A percentile compares a stretch with the other conserved stretches of the same genome.
phyloP scores from a whole-genome alignment of 768 basidiomycete genomes.

The Russula olivacea region DNA sequence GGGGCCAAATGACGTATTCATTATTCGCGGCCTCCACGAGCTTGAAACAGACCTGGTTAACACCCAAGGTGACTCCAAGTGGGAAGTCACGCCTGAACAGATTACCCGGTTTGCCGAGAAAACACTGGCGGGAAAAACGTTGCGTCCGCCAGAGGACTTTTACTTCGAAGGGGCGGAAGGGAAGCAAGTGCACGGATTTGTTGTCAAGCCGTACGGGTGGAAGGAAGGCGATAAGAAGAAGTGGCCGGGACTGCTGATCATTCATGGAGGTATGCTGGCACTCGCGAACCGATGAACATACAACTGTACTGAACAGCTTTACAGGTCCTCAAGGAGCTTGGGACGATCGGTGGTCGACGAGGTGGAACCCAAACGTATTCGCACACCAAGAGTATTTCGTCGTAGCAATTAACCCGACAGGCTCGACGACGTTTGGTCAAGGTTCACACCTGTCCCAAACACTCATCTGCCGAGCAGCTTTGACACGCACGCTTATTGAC shows the following conservation, averaged over 20 bases:
- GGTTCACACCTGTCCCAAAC: constrained; percentile 34
- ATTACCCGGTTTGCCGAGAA: constrained; percentile 61
- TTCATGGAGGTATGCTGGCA: constrained; percentile 58
- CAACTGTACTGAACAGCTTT: constrained; percentile 3
- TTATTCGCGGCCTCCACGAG: constrained; percentile 46
- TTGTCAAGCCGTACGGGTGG: constrained; percentile 75
- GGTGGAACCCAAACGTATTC: constrained; percentile 82
- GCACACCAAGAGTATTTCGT: constrained; percentile 86
- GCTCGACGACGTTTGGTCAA: constrained; percentile 91
- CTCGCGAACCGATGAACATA: not conserved
- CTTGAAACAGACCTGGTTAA: constrained; percentile 32
- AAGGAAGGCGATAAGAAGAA: constrained; percentile 50
- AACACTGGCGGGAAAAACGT: constrained; percentile 49
- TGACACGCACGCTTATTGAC: not conserved
- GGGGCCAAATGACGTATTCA: constrained; percentile 72
- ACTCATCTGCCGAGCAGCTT: not conserved
- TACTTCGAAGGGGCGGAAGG: constrained; percentile 84
- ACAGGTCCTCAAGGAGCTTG: constrained; percentile 74
- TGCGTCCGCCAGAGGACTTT: constrained; percentile 70
- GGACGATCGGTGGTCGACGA: constrained; percentile 86
- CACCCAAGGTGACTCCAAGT: constrained; percentile 26
- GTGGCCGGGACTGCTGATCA: constrained; percentile 75
- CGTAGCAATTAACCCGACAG: constrained; percentile 88
- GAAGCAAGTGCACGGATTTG: constrained; percentile 77
- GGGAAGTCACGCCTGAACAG: constrained; percentile 40